A percentile compares a stretch with the other conserved stretches of the same genome.
phyloP scores from a whole-genome alignment of 1,284 basidiomycete genomes.

The Boletus sp. region DNA sequence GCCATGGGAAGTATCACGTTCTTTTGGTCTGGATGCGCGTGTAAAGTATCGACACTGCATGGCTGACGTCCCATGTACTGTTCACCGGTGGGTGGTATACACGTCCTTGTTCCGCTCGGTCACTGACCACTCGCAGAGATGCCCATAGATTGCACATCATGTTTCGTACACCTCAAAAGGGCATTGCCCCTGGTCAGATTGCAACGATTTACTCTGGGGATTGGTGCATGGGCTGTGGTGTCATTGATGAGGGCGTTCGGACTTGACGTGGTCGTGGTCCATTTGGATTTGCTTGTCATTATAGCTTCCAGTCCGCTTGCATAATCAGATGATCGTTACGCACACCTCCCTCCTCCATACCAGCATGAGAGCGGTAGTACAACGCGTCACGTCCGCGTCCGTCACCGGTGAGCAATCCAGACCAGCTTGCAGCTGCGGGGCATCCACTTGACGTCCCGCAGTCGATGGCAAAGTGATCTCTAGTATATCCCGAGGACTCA shows the following conservation, averaged over 20 bases:
- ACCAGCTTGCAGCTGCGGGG: not conserved
- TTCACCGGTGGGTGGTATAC: constrained; percentile 23
- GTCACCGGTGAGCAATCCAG: constrained; percentile 52
- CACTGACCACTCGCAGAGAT: constrained; percentile 18
- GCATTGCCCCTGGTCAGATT: constrained; percentile 79
- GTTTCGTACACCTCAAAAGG: constrained; percentile 60
- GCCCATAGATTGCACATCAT: constrained; percentile 36
- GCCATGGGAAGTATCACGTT: constrained; percentile 42
- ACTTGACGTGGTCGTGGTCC: constrained; percentile 2
- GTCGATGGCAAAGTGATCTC: constrained; percentile 73
- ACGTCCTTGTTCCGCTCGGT: not conserved
- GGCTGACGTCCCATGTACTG: constrained; percentile 49
- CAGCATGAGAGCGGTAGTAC: constrained; percentile 72
- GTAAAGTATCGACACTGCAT: constrained; percentile 76
- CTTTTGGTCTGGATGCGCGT: constrained; percentile 45
- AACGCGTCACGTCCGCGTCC: constrained; percentile 72
- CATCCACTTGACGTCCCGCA: constrained; percentile 28
- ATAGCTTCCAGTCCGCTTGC: not conserved
- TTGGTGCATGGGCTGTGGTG: constrained; percentile 83
- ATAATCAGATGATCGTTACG: constrained; percentile 4
- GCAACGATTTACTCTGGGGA: constrained; percentile 70
- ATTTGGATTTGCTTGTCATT: not conserved
- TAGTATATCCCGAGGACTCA: constrained; percentile 75
- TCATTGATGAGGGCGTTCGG: constrained; percentile 40
- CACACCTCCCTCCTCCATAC: not conserved